Base-by-base conservation (phyloP, 2,329 filamentous ascomycete genomes). In the Colletotrichum acutatum region DNA sequence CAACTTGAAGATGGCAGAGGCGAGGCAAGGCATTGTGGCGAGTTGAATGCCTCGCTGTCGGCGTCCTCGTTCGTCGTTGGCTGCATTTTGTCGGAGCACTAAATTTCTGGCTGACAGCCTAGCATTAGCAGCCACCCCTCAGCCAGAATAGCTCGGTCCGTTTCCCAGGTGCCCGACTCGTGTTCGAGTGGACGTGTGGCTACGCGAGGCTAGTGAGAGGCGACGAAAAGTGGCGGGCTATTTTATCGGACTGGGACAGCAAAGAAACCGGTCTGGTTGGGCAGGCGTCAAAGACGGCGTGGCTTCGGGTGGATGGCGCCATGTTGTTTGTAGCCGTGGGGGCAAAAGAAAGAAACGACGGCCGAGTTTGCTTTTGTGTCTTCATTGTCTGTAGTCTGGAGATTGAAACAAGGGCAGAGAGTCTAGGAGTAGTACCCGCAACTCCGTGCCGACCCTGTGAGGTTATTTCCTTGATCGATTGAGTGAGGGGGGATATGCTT, bases 81-180 rank as follows among this genome's bases (percentile, higher is more conserved):
- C 37, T 53, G 67, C 34, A 14, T 46, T 65, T 28, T 64, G 14
- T 58, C 53, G 30, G 22, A 64, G 46, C 60, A 62, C 71, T 70
- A 72, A 32, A 57, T 57, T 19, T 32, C 22, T 52, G n/a, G 67
- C 66, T 46, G 59, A 53, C 54, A 46, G 42, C 59, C 26, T 49
- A 60, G 59, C 42, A 58, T 34, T 22, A 24, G 28, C 42, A 49
- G 7, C 61, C 30, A 54, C 24, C 49, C 37, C 52, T 62, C 57
- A 53, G 65, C 57, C 56, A 60, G 37, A 71, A 65, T 64, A 61
- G 57, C 67, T 70, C 66, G 71, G 66, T 71, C 67, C 60, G 56
- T 66, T 71, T 66, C 34, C 71, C 60, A 61, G 26, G 46, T 34
- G 53, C 28, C 42, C 64, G 63, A 66, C 42, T 61, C 49, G 19